These are phyloP conservation scores for Hsuehochloa calcarea DNA, from an alignment of 176 grass and related monocot genomes.

Conservation along the genomic window DNA sequence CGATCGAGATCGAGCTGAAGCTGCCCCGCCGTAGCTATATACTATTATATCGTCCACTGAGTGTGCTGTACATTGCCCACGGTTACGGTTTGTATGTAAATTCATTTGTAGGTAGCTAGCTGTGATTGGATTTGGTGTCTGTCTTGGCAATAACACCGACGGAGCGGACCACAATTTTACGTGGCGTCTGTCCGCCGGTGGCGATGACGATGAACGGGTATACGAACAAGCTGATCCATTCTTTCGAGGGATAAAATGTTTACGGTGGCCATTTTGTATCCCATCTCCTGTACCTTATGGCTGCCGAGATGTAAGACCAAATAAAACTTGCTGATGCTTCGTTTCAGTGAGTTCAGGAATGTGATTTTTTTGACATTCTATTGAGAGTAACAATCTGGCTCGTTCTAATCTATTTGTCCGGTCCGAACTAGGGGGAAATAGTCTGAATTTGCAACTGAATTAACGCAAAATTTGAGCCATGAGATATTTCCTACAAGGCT, in stretches of 20 bases:
- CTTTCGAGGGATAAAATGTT: conserved; percentile 35
- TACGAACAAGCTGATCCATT: conserved; percentile 30
- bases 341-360: background rate
- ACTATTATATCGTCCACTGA: conserved; percentile 16
- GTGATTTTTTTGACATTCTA: background rate
- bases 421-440: background rate
- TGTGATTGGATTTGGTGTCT: conserved; percentile 33
- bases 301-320: conserved; percentile 36
- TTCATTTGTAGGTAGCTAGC: conserved; percentile 56
- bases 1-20: background rate
- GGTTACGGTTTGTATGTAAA: conserved; percentile 32
- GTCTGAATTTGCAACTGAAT: background rate
- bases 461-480: background rate
- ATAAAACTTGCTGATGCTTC: conserved; percentile 33
- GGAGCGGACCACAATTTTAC: conserved; percentile 57
- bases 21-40: background rate
- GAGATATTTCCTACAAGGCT: background rate
- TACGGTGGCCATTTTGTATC: conserved; percentile 38
- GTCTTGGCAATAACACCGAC: conserved; percentile 30
- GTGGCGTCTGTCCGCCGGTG: conserved; percentile 57
- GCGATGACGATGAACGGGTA: conserved; percentile 13
- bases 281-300: conserved; percentile 42
- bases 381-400: background rate
- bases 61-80: conserved; percentile 31
- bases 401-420: background rate